Base-by-base conservation (phyloP, 2,329 filamentous ascomycete genomes). In the Fonsecaea pedrosoi region DNA sequence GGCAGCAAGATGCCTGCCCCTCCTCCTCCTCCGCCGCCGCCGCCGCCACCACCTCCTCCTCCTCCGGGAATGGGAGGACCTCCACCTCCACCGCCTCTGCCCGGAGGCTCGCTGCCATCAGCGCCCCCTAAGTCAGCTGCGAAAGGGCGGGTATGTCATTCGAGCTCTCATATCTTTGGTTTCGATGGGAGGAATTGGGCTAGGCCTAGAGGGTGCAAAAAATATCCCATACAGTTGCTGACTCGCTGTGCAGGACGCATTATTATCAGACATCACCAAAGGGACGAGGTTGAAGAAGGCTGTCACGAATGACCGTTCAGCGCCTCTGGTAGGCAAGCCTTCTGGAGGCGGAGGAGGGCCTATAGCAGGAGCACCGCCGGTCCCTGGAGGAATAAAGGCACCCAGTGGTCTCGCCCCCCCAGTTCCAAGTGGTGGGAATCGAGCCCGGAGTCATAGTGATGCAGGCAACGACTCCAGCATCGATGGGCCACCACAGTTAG, bases 261-360 rank as follows among this genome's bases (percentile, higher is more conserved):
- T 99, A 40, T 86, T 98, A 54, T 86, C 88, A 75, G 94, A 98
- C 78, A 99, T 99, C 73, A 82, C 84, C 72, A 96, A 96, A 78
- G 95, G 94, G 71, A 85, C 82, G 72, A 82, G 83, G 68, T 84
- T 98, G 66, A 97, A 91, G 80, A 97, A 97, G 79, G 85, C 92
- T 37, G 89, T 92, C 64, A 92, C 94, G 72, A 97, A 98, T 80
- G 94, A 98, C 78, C 89, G 94, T 78, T 97, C 94, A 25, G 92
- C 92, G 7, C 94, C 94, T 0, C 74, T 86, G 59, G 78, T 97
- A 64, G 85, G 79, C 67, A 87, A 85, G 63, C 74, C 83, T 59
- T 83, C 84, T 60, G 83, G 83, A 58, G 82, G 85, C 59, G 82
- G 83, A 37, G 88, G 85, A 67, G 83, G 87, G 62, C 85, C 89